Evolutionary conservation across 805 yeast species (phyloP).

Genomic region (Starmerella roubikii): DNA sequence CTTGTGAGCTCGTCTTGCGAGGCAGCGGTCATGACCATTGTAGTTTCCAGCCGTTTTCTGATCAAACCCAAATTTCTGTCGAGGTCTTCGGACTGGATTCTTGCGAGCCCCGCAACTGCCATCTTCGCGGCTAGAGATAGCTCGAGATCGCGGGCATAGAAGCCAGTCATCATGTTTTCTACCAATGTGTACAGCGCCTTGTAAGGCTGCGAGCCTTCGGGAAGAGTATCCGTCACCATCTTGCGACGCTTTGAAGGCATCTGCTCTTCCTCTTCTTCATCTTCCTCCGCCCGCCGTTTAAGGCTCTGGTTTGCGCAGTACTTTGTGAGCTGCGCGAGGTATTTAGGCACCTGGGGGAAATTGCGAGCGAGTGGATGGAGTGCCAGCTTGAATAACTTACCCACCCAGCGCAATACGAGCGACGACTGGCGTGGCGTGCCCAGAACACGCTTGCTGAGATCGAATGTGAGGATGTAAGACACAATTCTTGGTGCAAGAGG

Average conservation of each 20-base stretch:
- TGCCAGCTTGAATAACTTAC: conserved; percentile 18
- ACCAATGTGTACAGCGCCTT: conserved; percentile 56
- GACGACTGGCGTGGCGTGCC: conserved; percentile 23
- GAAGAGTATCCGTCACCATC: conserved; percentile 15
- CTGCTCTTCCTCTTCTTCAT: conserved; percentile 14
- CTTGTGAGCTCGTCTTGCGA: background rate
- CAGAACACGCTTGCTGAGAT: conserved; percentile 19
- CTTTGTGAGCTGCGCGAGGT: conserved; percentile 22
- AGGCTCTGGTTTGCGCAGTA: conserved; percentile 22
- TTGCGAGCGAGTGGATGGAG: conserved; percentile 16
- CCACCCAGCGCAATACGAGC: conserved; percentile 20
- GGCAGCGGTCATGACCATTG: conserved; percentile 1
- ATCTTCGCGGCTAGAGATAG: conserved; percentile 48
- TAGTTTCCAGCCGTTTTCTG: conserved; percentile 34
- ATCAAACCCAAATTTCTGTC: conserved; percentile 58
- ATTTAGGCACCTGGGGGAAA: conserved; percentile 22
- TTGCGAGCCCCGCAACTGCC: conserved; percentile 52
- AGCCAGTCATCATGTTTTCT: conserved; percentile 47
- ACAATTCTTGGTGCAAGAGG: conserved; percentile 42
- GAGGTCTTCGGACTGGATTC: conserved; percentile 39
- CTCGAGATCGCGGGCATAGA: conserved; percentile 60
- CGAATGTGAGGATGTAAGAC: conserved; percentile 46
- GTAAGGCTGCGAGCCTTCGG: conserved; percentile 29
- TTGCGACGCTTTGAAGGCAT: conserved; percentile 21
- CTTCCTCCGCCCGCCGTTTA: conserved; percentile 26